Evolutionary conservation across 2,329 filamentous ascomycete genomes (phyloP).

Genomic region (Mycocentrospora acerina): DNA sequence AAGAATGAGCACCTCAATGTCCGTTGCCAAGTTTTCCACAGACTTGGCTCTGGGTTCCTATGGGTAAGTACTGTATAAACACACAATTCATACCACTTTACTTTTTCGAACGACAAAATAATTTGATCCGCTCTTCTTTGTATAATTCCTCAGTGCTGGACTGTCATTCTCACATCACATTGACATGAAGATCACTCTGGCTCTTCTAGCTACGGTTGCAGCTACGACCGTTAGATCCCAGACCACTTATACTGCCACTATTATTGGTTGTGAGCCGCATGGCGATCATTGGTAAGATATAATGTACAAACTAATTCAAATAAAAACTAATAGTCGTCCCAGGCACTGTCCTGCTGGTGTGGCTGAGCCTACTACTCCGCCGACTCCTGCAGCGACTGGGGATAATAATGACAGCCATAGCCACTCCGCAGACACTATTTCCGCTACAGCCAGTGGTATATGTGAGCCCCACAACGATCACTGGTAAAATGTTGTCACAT

Average conservation of each 20-base stretch:
- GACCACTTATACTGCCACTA: conserved; percentile 16
- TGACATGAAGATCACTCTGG: conserved; percentile 22
- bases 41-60: conserved; percentile 26
- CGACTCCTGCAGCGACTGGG: conserved; percentile 9
- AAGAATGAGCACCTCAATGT: conserved; percentile 28
- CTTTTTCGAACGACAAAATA: too few relatives aligned
- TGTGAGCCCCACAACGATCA: conserved; percentile 29
- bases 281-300: conserved; percentile 15
- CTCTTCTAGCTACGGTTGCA: conserved; percentile 14
- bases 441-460: conserved; percentile 14
- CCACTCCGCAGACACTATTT: conserved; percentile 12
- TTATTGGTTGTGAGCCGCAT: conserved; percentile 11
- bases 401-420: too few relatives aligned
- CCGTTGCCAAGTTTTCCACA: conserved; percentile 23
- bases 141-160: too few relatives aligned
- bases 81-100: too few relatives aligned
- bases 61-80: too few relatives aligned
- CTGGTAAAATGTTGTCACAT: conserved; percentile 15
- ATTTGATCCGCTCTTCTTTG: too few relatives aligned
- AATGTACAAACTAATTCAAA: too few relatives aligned
- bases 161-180: too few relatives aligned
- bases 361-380: conserved; percentile 12
- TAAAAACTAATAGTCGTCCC: background rate
- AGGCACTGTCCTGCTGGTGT: conserved; percentile 16
- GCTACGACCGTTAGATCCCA: conserved; percentile 21